Conservation (phyloP, 2,329 filamentous ascomycete species). For the Tolypocladium ophioglossoides region DNA sequence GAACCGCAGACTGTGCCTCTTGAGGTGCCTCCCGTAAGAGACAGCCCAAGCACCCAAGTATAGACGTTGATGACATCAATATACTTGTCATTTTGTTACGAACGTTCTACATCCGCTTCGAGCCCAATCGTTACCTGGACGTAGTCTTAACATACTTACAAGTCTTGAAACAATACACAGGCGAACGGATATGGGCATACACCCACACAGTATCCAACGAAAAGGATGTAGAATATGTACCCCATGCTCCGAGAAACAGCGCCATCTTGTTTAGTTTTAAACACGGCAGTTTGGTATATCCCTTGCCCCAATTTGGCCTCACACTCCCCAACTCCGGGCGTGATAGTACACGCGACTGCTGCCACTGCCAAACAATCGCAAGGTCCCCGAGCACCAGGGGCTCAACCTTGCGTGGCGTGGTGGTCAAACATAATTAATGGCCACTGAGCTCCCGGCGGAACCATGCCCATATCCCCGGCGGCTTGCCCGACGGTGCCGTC, state of each 20-base stretch:
- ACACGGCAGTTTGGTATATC: no score
- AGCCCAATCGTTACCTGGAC: not conserved
- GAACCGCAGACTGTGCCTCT: no score
- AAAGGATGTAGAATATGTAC: not conserved
- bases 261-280: no score
- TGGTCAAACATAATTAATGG: conserved; percentile 21
- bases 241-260: no score
- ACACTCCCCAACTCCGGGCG: not conserved
- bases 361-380: not conserved
- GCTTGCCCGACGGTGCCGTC: conserved; percentile 1
- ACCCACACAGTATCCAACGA: not conserved
- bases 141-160: not conserved
- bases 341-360: conserved; percentile 5
- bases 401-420: conserved; percentile 2
- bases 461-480: conserved; percentile 12
- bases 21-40: no score
- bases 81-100: no score
- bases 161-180: not conserved
- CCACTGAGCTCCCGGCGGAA: conserved; percentile 18
- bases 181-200: not conserved
- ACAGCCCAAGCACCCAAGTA: not conserved
- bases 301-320: no score
- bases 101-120: no score
- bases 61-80: not conserved
- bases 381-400: not conserved